Evolutionary conservation across 2,329 filamentous ascomycete species (phyloP), one percentile per base, ranked within the genome.

Genomic region (Phoma sp.): DNA sequence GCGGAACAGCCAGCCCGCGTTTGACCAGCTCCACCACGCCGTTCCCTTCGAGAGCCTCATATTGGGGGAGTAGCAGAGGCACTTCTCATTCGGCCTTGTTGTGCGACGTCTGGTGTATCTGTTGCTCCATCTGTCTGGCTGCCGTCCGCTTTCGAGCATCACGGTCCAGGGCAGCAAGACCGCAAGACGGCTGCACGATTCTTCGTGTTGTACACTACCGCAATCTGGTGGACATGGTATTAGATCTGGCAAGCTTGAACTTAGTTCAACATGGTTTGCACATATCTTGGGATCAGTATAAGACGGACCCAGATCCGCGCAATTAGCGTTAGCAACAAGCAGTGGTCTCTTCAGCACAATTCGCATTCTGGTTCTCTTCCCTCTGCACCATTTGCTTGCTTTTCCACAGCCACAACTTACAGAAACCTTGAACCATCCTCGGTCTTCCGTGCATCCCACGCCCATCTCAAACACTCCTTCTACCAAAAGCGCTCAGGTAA

Each of bases 1-100:
- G 71, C 76, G 75, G 76, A 71, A 69, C 64, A 70, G 61, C 61
- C 74, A 72, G 74, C 71, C 74, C 67, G 69, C 67, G 75, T 74
- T 65, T 69, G 71, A 72, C 65, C 68, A 74, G 66, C 61, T 69
- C 69, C 61, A 60, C 69, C 61, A 52, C 52, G 60, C 48, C 45
- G 63, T 63, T 67, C 68, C 66, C 55, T 62, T 60, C 42, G 60
- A 60, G 60, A 60, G 54, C 53, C 54, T 57, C 59, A 64, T 63
- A 56, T 56, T 52, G 57, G 53, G 56, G 57, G 57, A 59, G 62
- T 61, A 54, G 62, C 53, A 68, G 63, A 70, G 54, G 55, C 55
- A 53, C 53, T 49, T 53, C 64, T 63, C 58, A 61, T 65, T 65
- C 59, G 56, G 63, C 54, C 65, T 62, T 46, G 57, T 57, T 56